Base-by-base conservation (phyloP, 352 stramenopile species). In the Phytophthora cryptogea region DNA sequence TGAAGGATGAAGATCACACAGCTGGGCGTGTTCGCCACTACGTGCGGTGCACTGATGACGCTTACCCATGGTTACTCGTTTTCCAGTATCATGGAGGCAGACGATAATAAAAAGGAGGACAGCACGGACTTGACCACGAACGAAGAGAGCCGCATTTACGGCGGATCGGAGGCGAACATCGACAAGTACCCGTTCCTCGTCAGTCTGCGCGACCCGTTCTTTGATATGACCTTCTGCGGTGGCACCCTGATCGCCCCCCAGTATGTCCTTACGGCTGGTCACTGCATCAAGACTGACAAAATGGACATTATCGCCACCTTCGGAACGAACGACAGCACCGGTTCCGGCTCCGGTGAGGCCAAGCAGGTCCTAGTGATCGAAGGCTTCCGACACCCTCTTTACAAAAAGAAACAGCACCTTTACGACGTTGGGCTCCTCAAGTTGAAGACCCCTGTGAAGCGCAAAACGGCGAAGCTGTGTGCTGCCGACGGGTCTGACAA, bases 181-280 rank as follows among this genome's bases (percentile, higher is more conserved):
- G 53, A 63, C 17, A 64, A 77, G 35, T 86, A 71, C 49, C 74
- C 76, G 61, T 89, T 72, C 68, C 77, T 84, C 30, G 75, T 70
- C 51, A 80, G 70, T 50, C 49, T 89, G 26, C 77, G 77, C 23
- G 74, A 75, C 62, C 4, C 41, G 14, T 59, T 48, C 28, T 66
- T 72, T 43, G 66, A 70, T 11, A 35, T 54, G 37, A 79, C 64
- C 4, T 89, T 79, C 54, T 92, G 83, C 51, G 80, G 72, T 20
- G 83, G 76, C 28, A 54, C 76, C 44, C 71, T 92, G 3, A 76
- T 92, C 16, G 57, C 78, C 9, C 53, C 73, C 4, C 65, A 80
- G 54, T 89, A 88, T 58, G 70, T 92, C 9, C 59, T 89, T 35
- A 91, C 81, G 30, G 84, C 84, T 4, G 84, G 77, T 3, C 84